These are phyloP conservation scores for Endocalyx cinctus DNA, from an alignment of 2,329 filamentous ascomycete species.

Conservation along the genomic window DNA sequence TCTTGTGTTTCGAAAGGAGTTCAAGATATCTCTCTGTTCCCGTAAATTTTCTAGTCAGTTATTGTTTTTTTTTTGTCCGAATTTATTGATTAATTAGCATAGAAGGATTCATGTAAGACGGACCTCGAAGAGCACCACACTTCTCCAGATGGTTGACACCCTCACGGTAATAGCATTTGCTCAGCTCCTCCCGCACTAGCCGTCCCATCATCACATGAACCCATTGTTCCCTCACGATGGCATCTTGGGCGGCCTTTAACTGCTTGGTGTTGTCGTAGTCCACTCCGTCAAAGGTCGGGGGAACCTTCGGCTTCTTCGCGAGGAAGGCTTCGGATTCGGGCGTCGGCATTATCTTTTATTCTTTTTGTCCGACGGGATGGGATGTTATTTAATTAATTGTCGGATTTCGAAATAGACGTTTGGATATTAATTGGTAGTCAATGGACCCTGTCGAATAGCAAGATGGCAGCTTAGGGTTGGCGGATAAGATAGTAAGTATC, in stretches of 20 bases:
- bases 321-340: constrained; percentile 79
- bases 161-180: constrained; percentile 80
- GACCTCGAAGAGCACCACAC: constrained; percentile 76
- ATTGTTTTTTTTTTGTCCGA: not conserved
- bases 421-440: no score
- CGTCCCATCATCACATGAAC: constrained; percentile 85
- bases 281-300: constrained; percentile 80
- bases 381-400: no score
- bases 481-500: no score
- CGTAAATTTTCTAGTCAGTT: constrained; percentile 5
- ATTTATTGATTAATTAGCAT: not conserved
- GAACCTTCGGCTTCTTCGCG: constrained; percentile 76
- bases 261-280: constrained; percentile 79
- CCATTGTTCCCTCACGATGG: constrained; percentile 82
- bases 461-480: no score
- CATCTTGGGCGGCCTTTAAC: constrained; percentile 78
- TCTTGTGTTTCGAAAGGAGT: constrained; percentile 69
- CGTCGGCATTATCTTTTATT: constrained; percentile 73
- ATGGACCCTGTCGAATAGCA: no score
- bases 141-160: constrained; percentile 87
- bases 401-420: no score
- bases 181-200: constrained; percentile 74
- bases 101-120: constrained; percentile 36
- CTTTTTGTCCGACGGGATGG: no score
- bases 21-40: constrained; percentile 61